These are phyloP conservation scores for Capronia coronata DNA, from an alignment of 2,329 filamentous ascomycete genomes.

Conservation along the genomic window DNA sequence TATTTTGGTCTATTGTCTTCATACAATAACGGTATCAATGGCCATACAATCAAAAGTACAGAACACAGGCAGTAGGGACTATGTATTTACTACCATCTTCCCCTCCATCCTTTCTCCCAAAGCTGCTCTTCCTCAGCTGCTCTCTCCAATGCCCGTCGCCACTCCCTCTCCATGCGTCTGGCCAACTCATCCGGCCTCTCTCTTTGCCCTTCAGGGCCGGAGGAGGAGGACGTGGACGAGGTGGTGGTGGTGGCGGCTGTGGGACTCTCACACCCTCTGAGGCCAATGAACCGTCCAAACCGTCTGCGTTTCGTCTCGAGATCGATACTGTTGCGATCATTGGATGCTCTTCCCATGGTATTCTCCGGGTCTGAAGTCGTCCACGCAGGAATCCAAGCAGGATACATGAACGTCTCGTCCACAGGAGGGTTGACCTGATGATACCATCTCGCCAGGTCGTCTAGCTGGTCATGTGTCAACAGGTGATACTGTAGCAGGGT, in stretches of 20 bases:
- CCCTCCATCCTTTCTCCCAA: slow-evolving; percentile 27
- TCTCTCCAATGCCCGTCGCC: slow-evolving; percentile 30
- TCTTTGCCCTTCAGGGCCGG: too few species aligned
- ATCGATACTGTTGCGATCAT: slow-evolving; percentile 21
- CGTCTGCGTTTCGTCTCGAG: slow-evolving; percentile 37
- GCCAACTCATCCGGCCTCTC: slow-evolving; percentile 15
- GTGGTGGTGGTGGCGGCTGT: slow-evolving; percentile 3
- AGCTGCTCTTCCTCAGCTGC: slow-evolving; percentile 28
- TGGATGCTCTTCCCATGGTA: too few species aligned
- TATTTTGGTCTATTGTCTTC: too few species aligned
- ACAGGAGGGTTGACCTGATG: slow-evolving; percentile 38
- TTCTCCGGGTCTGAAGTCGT: slow-evolving; percentile 3
- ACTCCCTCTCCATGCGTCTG: slow-evolving; percentile 30
- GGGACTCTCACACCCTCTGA: slow-evolving; percentile 35
- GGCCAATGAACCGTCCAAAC: slow-evolving; percentile 41
- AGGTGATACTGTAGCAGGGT: slow-evolving; percentile 38
- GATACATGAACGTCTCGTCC: slow-evolving; percentile 33
- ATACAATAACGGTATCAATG: too few species aligned
- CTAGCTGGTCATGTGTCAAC: slow-evolving; percentile 37
- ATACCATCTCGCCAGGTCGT: slow-evolving; percentile 38
- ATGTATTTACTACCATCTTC: slow-evolving; percentile 16
- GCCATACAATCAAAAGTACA: too few species aligned
- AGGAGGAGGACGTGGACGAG: too few species aligned
- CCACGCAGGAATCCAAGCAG: slow-evolving; percentile 27
- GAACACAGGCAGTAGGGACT: too few species aligned